Conservation (phyloP, 1,284 basidiomycete genomes). For the Ustanciosporium gigantosporum region DNA sequence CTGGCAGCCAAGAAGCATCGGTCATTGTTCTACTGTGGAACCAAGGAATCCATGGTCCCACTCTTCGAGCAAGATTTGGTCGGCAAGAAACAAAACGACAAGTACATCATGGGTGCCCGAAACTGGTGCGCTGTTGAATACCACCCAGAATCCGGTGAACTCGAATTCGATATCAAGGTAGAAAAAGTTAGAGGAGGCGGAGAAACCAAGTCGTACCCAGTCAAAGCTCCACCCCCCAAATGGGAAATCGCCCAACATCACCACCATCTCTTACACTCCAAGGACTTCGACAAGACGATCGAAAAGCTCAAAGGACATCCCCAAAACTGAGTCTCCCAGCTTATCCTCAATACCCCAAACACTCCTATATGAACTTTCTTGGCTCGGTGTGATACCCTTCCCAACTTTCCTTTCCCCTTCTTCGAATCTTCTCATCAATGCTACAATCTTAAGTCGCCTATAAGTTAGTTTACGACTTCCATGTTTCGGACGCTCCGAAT, state of each 20-base stretch:
- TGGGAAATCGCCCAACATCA: slow-evolving; percentile 31
- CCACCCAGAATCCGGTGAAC: slow-evolving; percentile 68
- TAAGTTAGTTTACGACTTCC: no score
- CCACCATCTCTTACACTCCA: slow-evolving; percentile 27
- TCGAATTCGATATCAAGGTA: slow-evolving; percentile 84
- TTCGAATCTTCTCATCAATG: no score
- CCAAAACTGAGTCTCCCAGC: no score
- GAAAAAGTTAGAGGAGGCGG: slow-evolving; percentile 65
- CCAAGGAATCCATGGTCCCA: slow-evolving; percentile 77
- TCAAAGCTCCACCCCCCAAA: slow-evolving; percentile 47
- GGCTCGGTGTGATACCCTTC: background rate
- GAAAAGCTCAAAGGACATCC: slow-evolving; percentile 6
- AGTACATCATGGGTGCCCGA: slow-evolving; percentile 76
- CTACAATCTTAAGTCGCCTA: no score
- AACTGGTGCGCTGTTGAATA: slow-evolving; percentile 85
- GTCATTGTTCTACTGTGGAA: slow-evolving; percentile 61
- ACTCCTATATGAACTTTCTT: no score
- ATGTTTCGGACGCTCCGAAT: no score
- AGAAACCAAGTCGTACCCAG: slow-evolving; percentile 49
- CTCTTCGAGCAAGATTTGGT: slow-evolving; percentile 79
- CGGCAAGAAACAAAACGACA: slow-evolving; percentile 71
- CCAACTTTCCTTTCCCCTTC: background rate
- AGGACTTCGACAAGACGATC: slow-evolving; percentile 26
- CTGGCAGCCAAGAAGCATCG: slow-evolving; percentile 80
- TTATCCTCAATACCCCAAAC: no score